Percentiles rank a stretch among this genome's conserved stretches.
Evolutionary conservation across 2,329 filamentous ascomycete genomes (phyloP).

Genomic region (Exophiala sp.): DNA sequence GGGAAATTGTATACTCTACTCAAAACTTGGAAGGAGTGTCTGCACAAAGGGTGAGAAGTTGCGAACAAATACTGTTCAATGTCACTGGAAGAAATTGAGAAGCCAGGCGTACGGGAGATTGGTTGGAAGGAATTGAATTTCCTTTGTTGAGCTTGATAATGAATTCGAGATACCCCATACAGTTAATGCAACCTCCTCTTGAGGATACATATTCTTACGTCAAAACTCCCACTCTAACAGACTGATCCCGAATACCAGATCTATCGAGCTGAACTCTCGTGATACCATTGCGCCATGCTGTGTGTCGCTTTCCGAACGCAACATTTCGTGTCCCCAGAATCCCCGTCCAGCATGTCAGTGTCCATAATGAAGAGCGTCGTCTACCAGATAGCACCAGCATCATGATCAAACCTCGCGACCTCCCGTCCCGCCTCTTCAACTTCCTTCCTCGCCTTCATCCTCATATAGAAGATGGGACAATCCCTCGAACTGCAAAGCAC

Average conservation of each 20-base stretch:
- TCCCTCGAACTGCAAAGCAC: conserved; percentile 96
- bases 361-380: background rate
- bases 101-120: background rate
- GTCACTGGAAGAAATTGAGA: background rate
- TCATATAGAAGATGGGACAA: conserved; percentile 99
- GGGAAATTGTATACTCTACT: background rate
- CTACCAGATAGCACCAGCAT: conserved; percentile 55
- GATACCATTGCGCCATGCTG: no score
- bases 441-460: conserved; percentile 99
- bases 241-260: no score
- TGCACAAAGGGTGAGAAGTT: no score
- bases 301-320: no score
- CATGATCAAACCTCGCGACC: conserved; percentile 80
- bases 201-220: no score
- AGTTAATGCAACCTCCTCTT: background rate
- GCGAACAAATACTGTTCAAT: no score
- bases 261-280: no score
- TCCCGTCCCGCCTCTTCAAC: conserved; percentile 93
- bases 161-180: background rate
- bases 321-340: no score
- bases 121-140: background rate
- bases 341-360: no score
- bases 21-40: background rate
- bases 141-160: background rate
- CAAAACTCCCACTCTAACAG: no score